Base-by-base conservation (phyloP, 2,329 filamentous ascomycete genomes). In the Helotiales sp. region DNA sequence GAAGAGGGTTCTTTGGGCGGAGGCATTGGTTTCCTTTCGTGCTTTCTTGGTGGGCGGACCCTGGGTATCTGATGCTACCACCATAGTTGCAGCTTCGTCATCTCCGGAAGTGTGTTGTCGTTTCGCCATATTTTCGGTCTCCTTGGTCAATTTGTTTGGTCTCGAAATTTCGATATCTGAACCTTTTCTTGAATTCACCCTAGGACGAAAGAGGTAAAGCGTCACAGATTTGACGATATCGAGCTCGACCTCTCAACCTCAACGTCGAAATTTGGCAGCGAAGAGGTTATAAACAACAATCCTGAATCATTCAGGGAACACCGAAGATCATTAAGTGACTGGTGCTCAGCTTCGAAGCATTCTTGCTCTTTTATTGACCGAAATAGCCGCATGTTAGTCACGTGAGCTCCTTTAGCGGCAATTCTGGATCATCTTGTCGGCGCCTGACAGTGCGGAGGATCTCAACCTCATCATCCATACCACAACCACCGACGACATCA, bases 1-100 rank as follows among this genome's bases (percentile, higher is more conserved):
- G 76, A 99, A 99, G 65, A 99, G 85, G 46, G 93, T 90, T 66
- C 86, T 79, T 63, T 82, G 74, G 31, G 71, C 70, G 29, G 65
- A 64, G 15, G 70, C 68, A 66, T 73, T 81, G 58, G 82, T 81
- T 59, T 87, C 84, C 57, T 83, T 79, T 62, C 81, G 77, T 29
- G 80, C 74, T 68, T 83, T 85, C 70, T 88, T 88, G 34, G 74
- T 69, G 13, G 77, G 74, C 42, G 71, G 68, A 38, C 60, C 60
- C 52, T 61, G 60, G 27, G 59, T 58, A 46, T 62, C 59, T 29
- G 66, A 60, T 12, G 61, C 55, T 13, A 50, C 46, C 15, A 52
- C 33, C 22, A 60, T 56, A 9, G 54, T 29, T 34, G 56, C 51
- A 24, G 55, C 60, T 31, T 64, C 67, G 9, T 58, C 64, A 9